phyloP scores from a whole-genome alignment of 106 monocot genomes.

The Allium cepa region DNA sequence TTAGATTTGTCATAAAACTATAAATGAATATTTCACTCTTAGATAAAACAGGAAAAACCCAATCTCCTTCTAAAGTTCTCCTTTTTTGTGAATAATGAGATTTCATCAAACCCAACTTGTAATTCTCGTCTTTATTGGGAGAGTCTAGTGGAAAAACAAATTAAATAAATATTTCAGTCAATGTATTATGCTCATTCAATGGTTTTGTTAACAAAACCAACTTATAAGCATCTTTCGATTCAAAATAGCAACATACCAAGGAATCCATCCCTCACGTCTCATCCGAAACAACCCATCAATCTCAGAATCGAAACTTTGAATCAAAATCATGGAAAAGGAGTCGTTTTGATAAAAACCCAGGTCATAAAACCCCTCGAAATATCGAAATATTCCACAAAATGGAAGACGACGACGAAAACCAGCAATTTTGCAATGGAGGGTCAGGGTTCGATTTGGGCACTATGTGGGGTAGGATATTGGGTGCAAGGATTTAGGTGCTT shows the following conservation, averaged over 20 bases:
- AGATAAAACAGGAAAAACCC: no score
- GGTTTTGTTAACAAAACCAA: not conserved
- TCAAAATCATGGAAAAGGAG: not conserved
- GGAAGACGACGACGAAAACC: not conserved
- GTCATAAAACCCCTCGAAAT: not conserved
- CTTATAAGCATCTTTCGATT: not conserved
- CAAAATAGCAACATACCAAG: not conserved
- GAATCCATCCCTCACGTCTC: not conserved
- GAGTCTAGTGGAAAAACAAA: no score
- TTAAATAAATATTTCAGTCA: no score
- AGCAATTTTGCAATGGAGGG: not conserved
- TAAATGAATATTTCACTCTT: no score
- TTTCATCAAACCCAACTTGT: no score
- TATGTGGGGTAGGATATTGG: conserved; percentile 74
- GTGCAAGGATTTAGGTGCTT: conserved; percentile 89
- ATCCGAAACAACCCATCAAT: not conserved
- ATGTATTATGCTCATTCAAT: not conserved
- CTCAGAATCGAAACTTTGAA: not conserved
- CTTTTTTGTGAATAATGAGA: no score
- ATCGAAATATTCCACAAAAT: not conserved
- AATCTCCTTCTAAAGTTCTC: no score
- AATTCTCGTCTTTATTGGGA: no score
- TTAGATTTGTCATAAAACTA: no score
- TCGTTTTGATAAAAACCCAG: not conserved
- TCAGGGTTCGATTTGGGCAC: conserved; percentile 21